Conservation (phyloP, 768 basidiomycete genomes). For the Tephrocybe sp. region DNA sequence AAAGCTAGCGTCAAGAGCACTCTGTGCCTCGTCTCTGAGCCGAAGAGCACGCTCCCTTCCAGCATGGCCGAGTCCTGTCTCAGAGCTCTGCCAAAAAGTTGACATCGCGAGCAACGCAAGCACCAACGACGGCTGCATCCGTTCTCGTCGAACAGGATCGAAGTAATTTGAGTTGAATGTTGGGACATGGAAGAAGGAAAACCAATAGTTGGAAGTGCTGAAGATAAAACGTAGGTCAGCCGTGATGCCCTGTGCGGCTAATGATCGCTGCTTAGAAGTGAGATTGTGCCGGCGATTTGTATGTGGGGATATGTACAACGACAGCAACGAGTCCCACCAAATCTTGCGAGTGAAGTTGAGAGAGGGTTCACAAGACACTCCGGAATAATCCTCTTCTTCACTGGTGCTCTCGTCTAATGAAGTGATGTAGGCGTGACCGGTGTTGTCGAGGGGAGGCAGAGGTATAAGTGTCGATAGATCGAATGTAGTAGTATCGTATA, state of each 20-base stretch:
- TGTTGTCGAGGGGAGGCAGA: not conserved
- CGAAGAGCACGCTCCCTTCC: constrained; percentile 57
- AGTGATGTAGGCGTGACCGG: constrained; percentile 12
- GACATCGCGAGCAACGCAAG: constrained; percentile 61
- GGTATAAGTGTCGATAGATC: constrained; percentile 19
- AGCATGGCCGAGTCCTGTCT: constrained; percentile 44
- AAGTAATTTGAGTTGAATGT: constrained; percentile 59
- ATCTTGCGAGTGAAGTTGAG: constrained; percentile 66
- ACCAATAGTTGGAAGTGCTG: constrained; percentile 63
- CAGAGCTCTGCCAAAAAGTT: constrained; percentile 70
- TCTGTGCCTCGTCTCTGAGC: constrained; percentile 67
- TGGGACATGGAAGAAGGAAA: constrained; percentile 72
- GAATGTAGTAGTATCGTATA: constrained; percentile 12
- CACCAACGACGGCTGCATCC: constrained; percentile 67
- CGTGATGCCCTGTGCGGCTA: constrained; percentile 42
- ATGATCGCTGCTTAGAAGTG: constrained; percentile 41
- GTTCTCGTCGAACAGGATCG: constrained; percentile 49
- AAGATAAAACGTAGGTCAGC: constrained; percentile 65
- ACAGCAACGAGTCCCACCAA: constrained; percentile 76
- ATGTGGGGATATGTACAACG: constrained; percentile 44
- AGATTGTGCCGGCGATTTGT: constrained; percentile 30
- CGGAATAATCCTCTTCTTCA: constrained; percentile 19
- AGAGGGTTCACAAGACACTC: constrained; percentile 56
- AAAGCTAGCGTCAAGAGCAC: constrained; percentile 67
- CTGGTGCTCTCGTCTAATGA: constrained; percentile 19